A percentile compares a stretch with the other conserved stretches of the same genome.
Conservation (phyloP, 371 early-diverging fungal species). For the Mucor irregularis region DNA sequence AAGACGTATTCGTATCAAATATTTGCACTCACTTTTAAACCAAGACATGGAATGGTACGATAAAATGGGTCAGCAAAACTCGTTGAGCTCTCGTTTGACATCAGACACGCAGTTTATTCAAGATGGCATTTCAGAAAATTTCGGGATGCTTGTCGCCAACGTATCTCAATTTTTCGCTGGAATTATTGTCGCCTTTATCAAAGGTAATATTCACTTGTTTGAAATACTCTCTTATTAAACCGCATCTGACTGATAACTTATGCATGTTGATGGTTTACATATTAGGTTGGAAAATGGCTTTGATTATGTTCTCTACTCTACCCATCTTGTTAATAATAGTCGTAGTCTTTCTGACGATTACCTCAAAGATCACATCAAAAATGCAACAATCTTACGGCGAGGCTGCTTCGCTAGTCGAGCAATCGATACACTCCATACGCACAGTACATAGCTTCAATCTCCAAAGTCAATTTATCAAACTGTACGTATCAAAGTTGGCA, state of each 20-base stretch:
- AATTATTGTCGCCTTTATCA: conserved; percentile 61
- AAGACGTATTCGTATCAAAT: conserved; percentile 39
- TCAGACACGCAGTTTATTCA: conserved; percentile 75
- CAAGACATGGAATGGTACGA: conserved; percentile 93
- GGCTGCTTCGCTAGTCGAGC: conserved; percentile 48
- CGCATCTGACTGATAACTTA: too few species aligned
- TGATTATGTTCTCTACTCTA: conserved; percentile 68
- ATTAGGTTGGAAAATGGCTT: conserved; percentile 77
- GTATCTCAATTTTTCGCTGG: conserved; percentile 27
- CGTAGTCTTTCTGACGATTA: conserved; percentile 62
- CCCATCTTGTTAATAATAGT: conserved; percentile 56
- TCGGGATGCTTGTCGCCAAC: conserved; percentile 68
- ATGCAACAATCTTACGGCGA: conserved; percentile 36
- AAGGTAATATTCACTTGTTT: conserved; percentile 2
- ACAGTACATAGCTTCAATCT: conserved; percentile 85
- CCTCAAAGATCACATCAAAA: conserved; percentile 44
- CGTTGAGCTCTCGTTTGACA: conserved; percentile 67
- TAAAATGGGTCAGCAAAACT: conserved; percentile 51
- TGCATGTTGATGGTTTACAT: conserved; percentile 26
- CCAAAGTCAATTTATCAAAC: conserved; percentile 62
- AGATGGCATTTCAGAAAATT: conserved; percentile 85
- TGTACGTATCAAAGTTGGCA: conserved; percentile 58
- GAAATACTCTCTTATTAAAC: not conserved
- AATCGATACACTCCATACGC: conserved; percentile 81
- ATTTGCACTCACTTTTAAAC: conserved; percentile 70